Conservation (phyloP, 2,329 filamentous ascomycete genomes). For the Eutypella sp. region DNA sequence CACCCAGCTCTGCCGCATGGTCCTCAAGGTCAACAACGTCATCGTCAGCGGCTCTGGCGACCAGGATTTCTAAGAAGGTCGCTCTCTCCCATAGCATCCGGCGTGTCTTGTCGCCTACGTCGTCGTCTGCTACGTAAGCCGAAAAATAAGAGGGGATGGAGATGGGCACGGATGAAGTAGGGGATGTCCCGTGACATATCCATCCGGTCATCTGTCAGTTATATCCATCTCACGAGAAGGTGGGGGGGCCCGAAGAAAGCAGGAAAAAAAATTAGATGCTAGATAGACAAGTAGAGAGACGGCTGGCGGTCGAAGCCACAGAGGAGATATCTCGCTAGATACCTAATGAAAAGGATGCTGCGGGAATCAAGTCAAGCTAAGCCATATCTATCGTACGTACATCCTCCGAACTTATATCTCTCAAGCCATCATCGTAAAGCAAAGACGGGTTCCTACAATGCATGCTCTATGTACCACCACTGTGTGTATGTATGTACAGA, state of each 20-base stretch:
- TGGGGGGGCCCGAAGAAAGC: not conserved
- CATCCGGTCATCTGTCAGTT: not conserved
- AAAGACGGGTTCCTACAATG: too few species aligned
- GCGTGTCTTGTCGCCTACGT: too few species aligned
- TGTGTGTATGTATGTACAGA: too few species aligned
- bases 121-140: too few species aligned
- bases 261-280: not conserved
- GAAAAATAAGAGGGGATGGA: too few species aligned
- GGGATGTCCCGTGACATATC: not conserved
- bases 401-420: too few species aligned
- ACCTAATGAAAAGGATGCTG: not conserved
- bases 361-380: not conserved
- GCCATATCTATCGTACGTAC: too few species aligned
- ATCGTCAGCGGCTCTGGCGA: conserved; percentile 86
- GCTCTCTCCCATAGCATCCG: too few species aligned
- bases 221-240: not conserved
- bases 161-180: too few species aligned
- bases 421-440: too few species aligned
- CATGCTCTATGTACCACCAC: too few species aligned
- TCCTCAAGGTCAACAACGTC: conserved; percentile 95
- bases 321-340: not conserved
- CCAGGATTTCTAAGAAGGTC: conserved; percentile 65
- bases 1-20: conserved; percentile 97
- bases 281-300: not conserved
- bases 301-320: not conserved